Evolutionary conservation across 1,284 basidiomycete genomes (phyloP).

Genomic region (Moniliella sp.): DNA sequence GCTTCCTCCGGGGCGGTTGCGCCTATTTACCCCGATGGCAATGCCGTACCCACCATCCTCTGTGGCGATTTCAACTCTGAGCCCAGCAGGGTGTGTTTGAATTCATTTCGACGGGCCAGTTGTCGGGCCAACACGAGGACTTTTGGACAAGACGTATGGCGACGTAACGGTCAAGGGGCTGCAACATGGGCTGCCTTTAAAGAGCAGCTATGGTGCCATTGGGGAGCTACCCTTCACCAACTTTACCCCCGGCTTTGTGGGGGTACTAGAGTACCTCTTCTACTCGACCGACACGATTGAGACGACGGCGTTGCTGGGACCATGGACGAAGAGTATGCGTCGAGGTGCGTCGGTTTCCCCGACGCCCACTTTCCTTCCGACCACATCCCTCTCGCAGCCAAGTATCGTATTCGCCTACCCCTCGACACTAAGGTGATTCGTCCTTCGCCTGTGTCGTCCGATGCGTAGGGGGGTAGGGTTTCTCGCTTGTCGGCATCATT

Average conservation of each 20-base stretch:
- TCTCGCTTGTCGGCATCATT: no score
- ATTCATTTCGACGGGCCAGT: conserved; percentile 51
- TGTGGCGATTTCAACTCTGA: conserved; percentile 88
- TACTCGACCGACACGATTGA: conserved; percentile 56
- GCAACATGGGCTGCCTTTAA: conserved; percentile 55
- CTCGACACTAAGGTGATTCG: no score
- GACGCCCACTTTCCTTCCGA: conserved; percentile 66
- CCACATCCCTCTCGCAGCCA: background rate
- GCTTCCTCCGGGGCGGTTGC: conserved; percentile 29
- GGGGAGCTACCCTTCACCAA: conserved; percentile 57
- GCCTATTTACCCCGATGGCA: conserved; percentile 48
- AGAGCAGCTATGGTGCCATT: conserved; percentile 49
- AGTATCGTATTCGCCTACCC: no score
- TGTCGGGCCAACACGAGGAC: conserved; percentile 56
- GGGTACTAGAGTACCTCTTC: conserved; percentile 78
- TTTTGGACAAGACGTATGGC: conserved; percentile 81
- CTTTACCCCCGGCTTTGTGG: conserved; percentile 47
- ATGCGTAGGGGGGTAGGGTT: no score
- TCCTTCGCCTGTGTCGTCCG: no score
- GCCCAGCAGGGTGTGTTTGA: conserved; percentile 71
- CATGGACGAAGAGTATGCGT: conserved; percentile 63
- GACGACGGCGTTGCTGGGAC: conserved; percentile 73
- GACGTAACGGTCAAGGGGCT: conserved; percentile 71
- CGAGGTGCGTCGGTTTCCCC: conserved; percentile 83
- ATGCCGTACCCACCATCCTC: conserved; percentile 71